Percentiles rank a stretch among this genome's conserved stretches.
phyloP scores from a whole-genome alignment of 1,284 basidiomycete species.

The Peniophora sp. region DNA sequence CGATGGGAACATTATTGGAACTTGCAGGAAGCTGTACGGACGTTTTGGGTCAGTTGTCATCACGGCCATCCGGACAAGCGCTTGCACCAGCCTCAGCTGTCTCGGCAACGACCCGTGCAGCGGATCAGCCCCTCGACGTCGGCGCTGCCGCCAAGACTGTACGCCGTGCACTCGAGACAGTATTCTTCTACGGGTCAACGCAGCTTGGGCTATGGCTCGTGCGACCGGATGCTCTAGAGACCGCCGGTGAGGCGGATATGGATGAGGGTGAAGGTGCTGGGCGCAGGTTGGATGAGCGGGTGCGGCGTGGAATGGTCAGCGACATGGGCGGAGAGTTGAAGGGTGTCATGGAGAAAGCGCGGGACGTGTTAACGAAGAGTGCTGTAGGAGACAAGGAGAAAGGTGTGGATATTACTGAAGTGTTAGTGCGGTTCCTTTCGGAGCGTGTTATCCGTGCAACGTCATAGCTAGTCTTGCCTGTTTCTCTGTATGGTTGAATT shows the following conservation, averaged over 20 bases:
- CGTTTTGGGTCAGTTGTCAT: conserved; percentile 53
- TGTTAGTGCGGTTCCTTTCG: conserved; percentile 57
- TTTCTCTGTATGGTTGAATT: too few relatives aligned
- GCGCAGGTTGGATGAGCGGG: conserved; percentile 24
- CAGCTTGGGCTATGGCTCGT: conserved; percentile 73
- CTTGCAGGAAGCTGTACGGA: conserved; percentile 68
- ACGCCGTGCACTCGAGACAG: conserved; percentile 57
- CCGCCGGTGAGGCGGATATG: conserved; percentile 32
- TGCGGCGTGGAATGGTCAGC: conserved; percentile 66
- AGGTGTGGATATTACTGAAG: conserved; percentile 45
- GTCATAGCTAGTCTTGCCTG: too few relatives aligned
- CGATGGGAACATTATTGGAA: conserved; percentile 73
- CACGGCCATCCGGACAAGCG: conserved; percentile 46
- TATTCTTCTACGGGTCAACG: conserved; percentile 68
- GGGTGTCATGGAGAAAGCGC: conserved; percentile 56
- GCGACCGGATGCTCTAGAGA: conserved; percentile 25
- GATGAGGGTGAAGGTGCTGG: conserved; percentile 26
- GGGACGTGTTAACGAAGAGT: conserved; percentile 50
- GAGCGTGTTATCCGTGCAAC: conserved; percentile 34
- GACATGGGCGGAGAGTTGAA: conserved; percentile 73
- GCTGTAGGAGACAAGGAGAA: conserved; percentile 25
- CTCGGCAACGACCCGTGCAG: conserved; percentile 22
- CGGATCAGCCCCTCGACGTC: conserved; percentile 45
- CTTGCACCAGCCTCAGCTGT: conserved; percentile 23
- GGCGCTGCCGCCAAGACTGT: conserved; percentile 44